Evolutionary conservation across 768 basidiomycete species (phyloP).

Genomic region (Termitomyces sp.): DNA sequence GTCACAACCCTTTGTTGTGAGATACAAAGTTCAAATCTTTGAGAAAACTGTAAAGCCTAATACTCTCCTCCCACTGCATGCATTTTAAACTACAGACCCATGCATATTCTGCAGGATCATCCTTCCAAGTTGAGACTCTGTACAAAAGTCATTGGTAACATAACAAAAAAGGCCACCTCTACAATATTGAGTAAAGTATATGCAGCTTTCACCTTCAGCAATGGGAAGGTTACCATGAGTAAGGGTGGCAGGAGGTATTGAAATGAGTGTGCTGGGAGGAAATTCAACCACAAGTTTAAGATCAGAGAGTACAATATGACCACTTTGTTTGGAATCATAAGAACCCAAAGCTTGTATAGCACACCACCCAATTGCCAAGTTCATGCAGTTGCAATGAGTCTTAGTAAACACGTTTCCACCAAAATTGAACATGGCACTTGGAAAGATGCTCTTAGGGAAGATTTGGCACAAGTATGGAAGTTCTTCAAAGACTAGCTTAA

Average conservation of each 20-base stretch:
- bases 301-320: constrained; percentile 21
- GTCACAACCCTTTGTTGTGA: background rate
- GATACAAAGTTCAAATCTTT: background rate
- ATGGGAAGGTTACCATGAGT: constrained; percentile 24
- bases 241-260: constrained; percentile 27
- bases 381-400: constrained; percentile 24
- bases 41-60: background rate
- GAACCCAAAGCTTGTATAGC: constrained; percentile 26
- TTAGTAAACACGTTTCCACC: no score
- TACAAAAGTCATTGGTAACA: constrained; percentile 20
- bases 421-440: constrained; percentile 23
- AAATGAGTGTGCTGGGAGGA: constrained; percentile 22
- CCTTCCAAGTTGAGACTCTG: constrained; percentile 2
- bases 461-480: background rate
- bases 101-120: background rate
- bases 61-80: background rate
- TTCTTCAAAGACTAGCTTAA: background rate
- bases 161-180: constrained; percentile 26
- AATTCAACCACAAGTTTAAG: constrained; percentile 18
- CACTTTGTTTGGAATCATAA: constrained; percentile 18
- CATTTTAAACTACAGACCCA: background rate
- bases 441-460: constrained; percentile 3
- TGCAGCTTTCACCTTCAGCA: constrained; percentile 15
- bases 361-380: constrained; percentile 31
- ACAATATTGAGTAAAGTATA: constrained; percentile 23